A percentile compares a stretch with the other conserved stretches of the same genome.
These are phyloP conservation scores for Tylopilus sp. DNA, from an alignment of 768 basidiomycete genomes.

Conservation along the genomic window DNA sequence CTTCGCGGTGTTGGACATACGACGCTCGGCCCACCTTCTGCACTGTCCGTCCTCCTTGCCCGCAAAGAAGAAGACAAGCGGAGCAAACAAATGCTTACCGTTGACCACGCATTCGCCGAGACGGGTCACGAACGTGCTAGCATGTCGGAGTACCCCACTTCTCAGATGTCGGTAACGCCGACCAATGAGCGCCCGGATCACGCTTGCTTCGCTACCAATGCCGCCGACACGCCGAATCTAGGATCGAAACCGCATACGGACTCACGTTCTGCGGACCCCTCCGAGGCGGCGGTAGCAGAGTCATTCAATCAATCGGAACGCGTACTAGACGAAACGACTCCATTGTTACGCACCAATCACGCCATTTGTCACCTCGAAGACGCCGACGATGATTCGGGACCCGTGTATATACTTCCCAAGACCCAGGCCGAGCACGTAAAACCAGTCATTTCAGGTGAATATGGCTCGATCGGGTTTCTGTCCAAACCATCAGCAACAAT, in stretches of 20 bases:
- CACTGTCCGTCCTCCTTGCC: constrained; percentile 36
- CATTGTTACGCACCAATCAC: constrained; percentile 17
- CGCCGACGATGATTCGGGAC: background rate
- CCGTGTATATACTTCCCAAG: background rate
- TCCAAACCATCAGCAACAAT: constrained; percentile 8
- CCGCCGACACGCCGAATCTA: background rate
- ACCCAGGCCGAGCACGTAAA: constrained; percentile 11
- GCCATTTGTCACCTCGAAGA: background rate
- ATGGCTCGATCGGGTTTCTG: constrained; percentile 12
- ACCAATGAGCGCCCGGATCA: constrained; percentile 14
- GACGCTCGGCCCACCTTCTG: constrained; percentile 27
- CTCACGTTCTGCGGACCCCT: background rate
- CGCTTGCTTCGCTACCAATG: constrained; percentile 3
- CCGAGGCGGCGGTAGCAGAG: background rate
- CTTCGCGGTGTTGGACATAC: constrained; percentile 22
- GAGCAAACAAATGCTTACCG: background rate
- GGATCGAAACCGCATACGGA: background rate
- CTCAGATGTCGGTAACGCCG: constrained; percentile 17
- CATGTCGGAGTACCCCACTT: constrained; percentile 6
- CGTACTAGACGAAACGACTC: constrained; percentile 17
- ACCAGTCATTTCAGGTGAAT: background rate
- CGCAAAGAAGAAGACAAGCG: constrained; percentile 12
- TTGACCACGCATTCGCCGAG: background rate
- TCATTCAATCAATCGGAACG: background rate
- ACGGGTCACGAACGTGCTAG: background rate